Base-by-base conservation (phyloP, 441 rosid genomes). In the Erodium texanum region DNA sequence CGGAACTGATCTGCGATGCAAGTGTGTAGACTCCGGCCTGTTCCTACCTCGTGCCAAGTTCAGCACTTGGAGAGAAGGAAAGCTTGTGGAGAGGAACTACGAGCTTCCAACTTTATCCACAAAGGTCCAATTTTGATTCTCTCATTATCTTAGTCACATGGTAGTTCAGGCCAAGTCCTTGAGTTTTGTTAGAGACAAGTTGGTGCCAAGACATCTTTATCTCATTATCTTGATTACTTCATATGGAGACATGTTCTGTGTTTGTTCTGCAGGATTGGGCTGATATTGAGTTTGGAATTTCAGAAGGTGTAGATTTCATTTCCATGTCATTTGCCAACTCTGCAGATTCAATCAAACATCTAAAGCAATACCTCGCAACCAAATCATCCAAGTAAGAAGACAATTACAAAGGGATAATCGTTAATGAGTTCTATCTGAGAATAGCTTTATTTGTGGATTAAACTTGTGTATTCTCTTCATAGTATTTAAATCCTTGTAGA, bases 1-100 rank as follows among this genome's bases (percentile, higher is more conserved):
- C 75, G 92, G 87, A 65, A 71, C 64, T 66, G 92, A 84, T 71
- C 56, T 89, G 77, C 76, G 74, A 14, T 89, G 95, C 56, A 80
- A 78, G 77, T 89, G 95, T 78, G 84, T 76, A 19, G 92, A 85
- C 71, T 77, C 92, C 41, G 92, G 95, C 64, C 70, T 87, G 12
- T 76, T 89, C 69, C 81, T 89, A 41, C 95, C 92, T 63, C 78
- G 87, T 12, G 92, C 95, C 18, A 89, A 89, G 74, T 77, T 89
- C 72, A 87, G 88, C 81, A 85, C 84, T 56, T 78, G 95, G 95
- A 79, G 95, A 78, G 73, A 83, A 56, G 95, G 90, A 56, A 85
- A 77, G 70, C 88, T 83, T 62, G 86, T 85, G 2, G 76, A 71
- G 69, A 73, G 82, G 68, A 80, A 82, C 67, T 66, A 82, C 3